These are phyloP conservation scores for Myxozyma vanderwaltii DNA, from an alignment of 805 yeast species.

Conservation along the genomic window DNA sequence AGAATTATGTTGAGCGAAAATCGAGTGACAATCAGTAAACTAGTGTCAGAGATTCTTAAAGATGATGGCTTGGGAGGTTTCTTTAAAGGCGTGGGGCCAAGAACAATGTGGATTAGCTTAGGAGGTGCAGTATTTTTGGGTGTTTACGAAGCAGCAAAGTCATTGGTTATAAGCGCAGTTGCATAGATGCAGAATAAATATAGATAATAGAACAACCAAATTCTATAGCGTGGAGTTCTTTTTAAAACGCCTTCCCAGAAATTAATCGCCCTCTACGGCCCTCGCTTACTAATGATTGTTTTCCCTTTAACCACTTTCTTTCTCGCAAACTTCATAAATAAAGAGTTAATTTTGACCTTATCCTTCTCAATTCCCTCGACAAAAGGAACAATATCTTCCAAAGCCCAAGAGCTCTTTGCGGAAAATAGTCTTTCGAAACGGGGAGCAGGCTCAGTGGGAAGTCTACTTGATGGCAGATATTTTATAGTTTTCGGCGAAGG, in stretches of 20 bases:
- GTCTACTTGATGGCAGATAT: constrained; percentile 51
- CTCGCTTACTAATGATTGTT: constrained; percentile 30
- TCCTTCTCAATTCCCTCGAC: constrained; percentile 59
- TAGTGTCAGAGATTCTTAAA: constrained; percentile 56
- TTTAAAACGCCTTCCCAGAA: neutral
- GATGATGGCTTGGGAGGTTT: constrained; percentile 80
- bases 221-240: no score
- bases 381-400: constrained; percentile 65
- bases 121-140: constrained; percentile 99
- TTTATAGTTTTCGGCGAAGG: constrained; percentile 53
- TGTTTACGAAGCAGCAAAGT: constrained; percentile 66
- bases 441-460: constrained; percentile 53
- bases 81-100: constrained; percentile 85
- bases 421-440: constrained; percentile 58
- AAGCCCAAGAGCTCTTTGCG: constrained; percentile 59
- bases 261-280: neutral
- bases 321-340: constrained; percentile 64
- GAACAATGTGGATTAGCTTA: constrained; percentile 96
- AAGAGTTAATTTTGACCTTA: constrained; percentile 57
- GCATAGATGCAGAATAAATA: neutral
- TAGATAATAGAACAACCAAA: neutral
- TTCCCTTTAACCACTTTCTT: constrained; percentile 45
- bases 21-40: constrained; percentile 49
- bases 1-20: constrained; percentile 76
- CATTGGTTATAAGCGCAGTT: neutral